Evolutionary conservation across 1,139 yeast species (phyloP), one percentile per base, ranked within the genome.

Genomic region (Kodamaea plutei): DNA sequence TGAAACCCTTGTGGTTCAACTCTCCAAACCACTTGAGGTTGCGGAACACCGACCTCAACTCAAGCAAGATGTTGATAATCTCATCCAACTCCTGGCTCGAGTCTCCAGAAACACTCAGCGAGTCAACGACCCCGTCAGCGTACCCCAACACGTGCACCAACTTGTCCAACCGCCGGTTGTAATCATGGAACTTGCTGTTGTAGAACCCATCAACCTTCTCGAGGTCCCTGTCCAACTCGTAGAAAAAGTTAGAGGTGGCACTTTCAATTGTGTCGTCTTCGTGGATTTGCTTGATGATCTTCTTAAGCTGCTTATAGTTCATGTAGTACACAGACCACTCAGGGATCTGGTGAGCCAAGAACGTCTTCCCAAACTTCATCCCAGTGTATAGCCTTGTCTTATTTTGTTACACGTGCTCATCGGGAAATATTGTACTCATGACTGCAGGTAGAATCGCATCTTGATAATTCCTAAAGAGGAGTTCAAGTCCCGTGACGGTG

Each of bases 1-100:
- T 73, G 48, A 88, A 84, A 0, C 96, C 98, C 39, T 91, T 79
- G 53, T 84, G 87, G 61, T 91, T 91, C 48, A 89, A 73, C 47
- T 89, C 97, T 11, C 95, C 94, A 54, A 77, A 91, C 96, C 97
- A 89, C 53, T 81, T 81, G 51, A 91, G 65, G 56, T 88, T 88
- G 36, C 96, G 70, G 40, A 84, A 76, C 39, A 79, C 76, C n/a
- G 82, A 69, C 31, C 95, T 71, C 35, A 88, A 64, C 52, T 88
- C 96, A 21, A 87, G 65, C 27, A 89, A 61, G 15, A 87, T 82
- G 16, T 79, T 78, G 30, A 84, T 68, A 27, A 88, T 67, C 50
- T 91, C 97, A 37, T 84, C 89, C 23, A 81, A 58, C 45, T 87
- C 95, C 36, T 84, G 91, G 31, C 54, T 52, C 8, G 65, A 53